Base-by-base conservation (phyloP, 257 asterid species). In the Coffea eugenioides region DNA sequence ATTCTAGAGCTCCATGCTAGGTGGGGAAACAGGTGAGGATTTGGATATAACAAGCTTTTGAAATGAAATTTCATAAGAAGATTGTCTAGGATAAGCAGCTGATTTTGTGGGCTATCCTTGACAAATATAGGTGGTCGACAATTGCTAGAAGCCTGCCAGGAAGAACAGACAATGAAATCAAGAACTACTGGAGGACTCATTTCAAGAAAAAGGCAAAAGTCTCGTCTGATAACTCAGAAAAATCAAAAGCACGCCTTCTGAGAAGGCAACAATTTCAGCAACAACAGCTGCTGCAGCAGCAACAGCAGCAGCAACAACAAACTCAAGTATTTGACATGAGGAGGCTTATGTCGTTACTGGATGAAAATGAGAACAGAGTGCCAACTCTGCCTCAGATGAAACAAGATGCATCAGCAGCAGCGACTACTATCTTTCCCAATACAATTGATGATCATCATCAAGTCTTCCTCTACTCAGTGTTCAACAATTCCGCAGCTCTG, bases 181-280 rank as follows among this genome's bases (percentile, higher is more conserved):
- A 93, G 79, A 93, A 93, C 61, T 93, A 93, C 21, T 92, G 97
- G 98, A 88, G 97, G 81, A 93, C 97, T 70, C 97, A 91, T 87
- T 91, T 93, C 89, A 93, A 90, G 90, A 92, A 91, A 39, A 89
- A 86, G 84, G 79, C 54, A 13, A 90, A 87, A 67, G 61, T 85
- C 70, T 59, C 85, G 16, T 77, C 84, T 0, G 84, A 82, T 79
- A 82, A 48, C 77, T 73, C 77, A 0, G 92, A 91, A 57, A 90
- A 90, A 48, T 34, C 87, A 5, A 80, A 81, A 18, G 90, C 90
- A 0, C 89, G 89, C 4, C 86, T 91, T 1, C 84, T 89, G 27
- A 82, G 88, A 82, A 84, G 85, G 85, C 97, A 94, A 34, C 97
- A 92, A 2, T 91, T 92, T 80, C 97, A 86, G 23, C 80, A 82